A percentile compares a stretch with the other conserved stretches of the same genome.
Conservation (phyloP, 2,329 filamentous ascomycete genomes). For the Colletotrichum navitas region DNA sequence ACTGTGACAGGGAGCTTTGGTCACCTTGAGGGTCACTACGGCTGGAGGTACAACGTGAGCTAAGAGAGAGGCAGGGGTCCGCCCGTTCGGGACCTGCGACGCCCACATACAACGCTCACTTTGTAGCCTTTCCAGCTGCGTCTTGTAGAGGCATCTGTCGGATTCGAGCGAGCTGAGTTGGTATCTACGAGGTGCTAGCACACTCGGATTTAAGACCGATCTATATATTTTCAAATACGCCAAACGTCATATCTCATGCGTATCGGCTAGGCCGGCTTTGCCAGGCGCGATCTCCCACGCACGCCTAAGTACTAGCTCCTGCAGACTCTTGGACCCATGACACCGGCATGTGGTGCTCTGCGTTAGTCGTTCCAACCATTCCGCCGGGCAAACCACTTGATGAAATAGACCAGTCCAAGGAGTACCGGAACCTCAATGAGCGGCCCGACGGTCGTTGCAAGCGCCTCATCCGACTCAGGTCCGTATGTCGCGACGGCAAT, state of each 20-base stretch:
- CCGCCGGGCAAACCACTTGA: conserved; percentile 69
- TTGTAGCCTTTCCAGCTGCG: background rate
- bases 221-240: accelerated
- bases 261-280: background rate
- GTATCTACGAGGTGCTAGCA: background rate
- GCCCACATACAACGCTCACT: background rate
- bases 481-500: conserved; percentile 88
- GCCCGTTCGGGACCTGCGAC: conserved; percentile 13
- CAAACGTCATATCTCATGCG: background rate
- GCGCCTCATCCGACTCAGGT: conserved; percentile 80
- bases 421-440: conserved; percentile 89
- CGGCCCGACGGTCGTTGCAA: conserved; percentile 86
- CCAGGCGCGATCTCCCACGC: conserved; percentile 17
- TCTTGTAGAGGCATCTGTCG: background rate
- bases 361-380: conserved; percentile 64
- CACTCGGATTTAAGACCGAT: background rate
- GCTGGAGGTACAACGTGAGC: conserved; percentile 19
- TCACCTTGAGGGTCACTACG: conserved; percentile 19
- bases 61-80: conserved; percentile 28
- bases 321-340: conserved; percentile 29
- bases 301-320: conserved; percentile 23
- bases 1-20: conserved; percentile 33
- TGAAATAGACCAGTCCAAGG: conserved; percentile 80
- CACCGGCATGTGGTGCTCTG: conserved; percentile 26
- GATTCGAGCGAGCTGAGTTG: background rate